Percentiles rank a stretch among this genome's conserved stretches.
These are phyloP conservation scores for Angophora floribunda DNA, from an alignment of 345 rosid species.

Conservation along the genomic window DNA sequence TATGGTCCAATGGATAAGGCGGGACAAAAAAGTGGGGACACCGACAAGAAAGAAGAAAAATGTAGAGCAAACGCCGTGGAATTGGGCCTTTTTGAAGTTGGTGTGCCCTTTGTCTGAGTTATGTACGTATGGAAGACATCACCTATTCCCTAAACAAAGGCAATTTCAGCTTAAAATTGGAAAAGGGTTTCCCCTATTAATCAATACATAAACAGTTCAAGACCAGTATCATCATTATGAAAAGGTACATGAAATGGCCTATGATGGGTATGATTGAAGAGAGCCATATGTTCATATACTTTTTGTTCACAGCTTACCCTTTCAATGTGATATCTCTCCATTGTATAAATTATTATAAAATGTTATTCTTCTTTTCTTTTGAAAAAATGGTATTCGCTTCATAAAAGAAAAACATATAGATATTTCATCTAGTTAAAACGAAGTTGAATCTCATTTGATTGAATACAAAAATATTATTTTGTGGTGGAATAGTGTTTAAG, in stretches of 20 bases:
- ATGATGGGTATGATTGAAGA: background rate
- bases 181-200: background rate
- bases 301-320: background rate
- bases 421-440: too few relatives aligned
- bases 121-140: background rate
- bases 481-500: rapidly evolving
- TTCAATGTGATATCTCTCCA: background rate
- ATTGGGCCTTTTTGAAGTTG: background rate
- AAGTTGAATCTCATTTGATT: background rate
- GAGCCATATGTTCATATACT: background rate
- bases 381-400: too few relatives aligned
- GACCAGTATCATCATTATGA: background rate
- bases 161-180: background rate
- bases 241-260: background rate
- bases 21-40: background rate
- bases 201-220: background rate
- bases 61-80: background rate
- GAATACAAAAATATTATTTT: background rate
- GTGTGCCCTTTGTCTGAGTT: background rate
- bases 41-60: background rate
- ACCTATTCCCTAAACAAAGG: background rate
- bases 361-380: background rate
- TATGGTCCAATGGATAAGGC: background rate
- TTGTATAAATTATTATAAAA: background rate
- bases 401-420: background rate